Conservation (phyloP, 139 green algal genomes). For the Volvox reticuliferus region DNA sequence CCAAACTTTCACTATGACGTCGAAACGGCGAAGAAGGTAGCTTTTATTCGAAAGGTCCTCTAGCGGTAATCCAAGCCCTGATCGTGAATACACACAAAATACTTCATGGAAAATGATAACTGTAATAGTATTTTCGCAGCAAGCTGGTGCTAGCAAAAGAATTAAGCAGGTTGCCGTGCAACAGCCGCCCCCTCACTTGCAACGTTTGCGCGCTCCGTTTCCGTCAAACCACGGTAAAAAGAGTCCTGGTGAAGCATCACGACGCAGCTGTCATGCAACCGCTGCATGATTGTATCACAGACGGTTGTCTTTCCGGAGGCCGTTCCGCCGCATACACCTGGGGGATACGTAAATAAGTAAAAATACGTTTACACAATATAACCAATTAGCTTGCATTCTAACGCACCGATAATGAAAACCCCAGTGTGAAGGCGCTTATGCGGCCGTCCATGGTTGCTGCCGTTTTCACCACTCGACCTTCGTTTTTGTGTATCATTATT, state of each 20-base stretch:
- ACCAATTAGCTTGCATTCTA: background rate
- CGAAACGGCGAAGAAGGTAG: no score
- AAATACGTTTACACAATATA: background rate
- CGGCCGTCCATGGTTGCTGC: background rate
- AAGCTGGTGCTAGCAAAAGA: no score
- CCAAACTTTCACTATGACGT: no score
- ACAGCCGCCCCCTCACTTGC: conserved; percentile 24
- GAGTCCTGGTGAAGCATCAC: conserved; percentile 88
- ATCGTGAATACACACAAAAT: no score
- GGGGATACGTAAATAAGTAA: conserved; percentile 46
- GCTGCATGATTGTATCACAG: conserved; percentile 13
- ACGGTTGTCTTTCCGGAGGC: conserved; percentile 58
- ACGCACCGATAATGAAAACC: conserved; percentile 31
- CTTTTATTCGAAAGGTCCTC: no score
- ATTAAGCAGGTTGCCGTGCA: background rate
- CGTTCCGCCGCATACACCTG: conserved; percentile 82
- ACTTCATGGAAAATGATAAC: no score
- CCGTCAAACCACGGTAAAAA: conserved; percentile 85
- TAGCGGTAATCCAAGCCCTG: no score
- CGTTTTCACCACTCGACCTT: background rate
- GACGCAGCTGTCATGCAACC: conserved; percentile 68
- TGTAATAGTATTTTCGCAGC: no score
- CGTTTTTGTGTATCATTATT: background rate
- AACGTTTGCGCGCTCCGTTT: conserved; percentile 70
- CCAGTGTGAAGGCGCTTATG: conserved; percentile 9